Conservation (phyloP, 164 flowering plant genomes). For the Malania oleifera region DNA sequence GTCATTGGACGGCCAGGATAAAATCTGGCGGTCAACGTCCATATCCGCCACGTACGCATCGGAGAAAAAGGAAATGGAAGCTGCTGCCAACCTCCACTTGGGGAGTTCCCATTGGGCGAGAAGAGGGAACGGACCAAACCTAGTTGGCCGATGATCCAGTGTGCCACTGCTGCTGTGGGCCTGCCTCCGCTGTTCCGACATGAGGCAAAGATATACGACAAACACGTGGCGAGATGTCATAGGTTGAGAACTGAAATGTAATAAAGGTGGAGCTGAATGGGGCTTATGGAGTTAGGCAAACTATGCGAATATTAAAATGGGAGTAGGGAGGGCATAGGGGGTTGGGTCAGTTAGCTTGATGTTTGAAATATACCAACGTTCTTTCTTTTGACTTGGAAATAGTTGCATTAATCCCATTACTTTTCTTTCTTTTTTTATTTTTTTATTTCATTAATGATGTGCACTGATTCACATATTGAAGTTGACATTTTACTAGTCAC, state of each 20-base stretch:
- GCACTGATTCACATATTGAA: too few species aligned
- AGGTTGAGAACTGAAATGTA: background rate
- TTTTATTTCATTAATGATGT: too few species aligned
- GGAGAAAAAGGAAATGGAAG: constrained; percentile 16
- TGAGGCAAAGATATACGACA: constrained; percentile 8
- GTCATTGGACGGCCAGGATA: constrained; percentile 14
- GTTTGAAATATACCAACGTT: too few species aligned
- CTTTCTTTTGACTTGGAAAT: too few species aligned
- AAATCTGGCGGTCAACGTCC: background rate
- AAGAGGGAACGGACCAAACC: background rate
- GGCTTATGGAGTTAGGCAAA: constrained; percentile 16
- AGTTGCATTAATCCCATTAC: too few species aligned
- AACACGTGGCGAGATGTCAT: constrained; percentile 15
- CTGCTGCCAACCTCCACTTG: constrained; percentile 23
- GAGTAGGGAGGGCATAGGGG: too few species aligned
- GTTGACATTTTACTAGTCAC: too few species aligned
- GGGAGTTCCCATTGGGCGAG: constrained; percentile 1
- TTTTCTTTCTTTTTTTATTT: too few species aligned
- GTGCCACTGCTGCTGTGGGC: constrained; percentile 15
- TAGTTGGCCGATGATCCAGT: background rate
- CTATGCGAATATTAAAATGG: background rate
- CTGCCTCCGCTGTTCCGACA: constrained; percentile 31
- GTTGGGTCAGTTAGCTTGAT: too few species aligned
- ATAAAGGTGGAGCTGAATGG: background rate
- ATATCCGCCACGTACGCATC: constrained; percentile 10